Base-by-base conservation (phyloP, 352 stramenopile genomes). In the Phytopythium oedochilum region DNA sequence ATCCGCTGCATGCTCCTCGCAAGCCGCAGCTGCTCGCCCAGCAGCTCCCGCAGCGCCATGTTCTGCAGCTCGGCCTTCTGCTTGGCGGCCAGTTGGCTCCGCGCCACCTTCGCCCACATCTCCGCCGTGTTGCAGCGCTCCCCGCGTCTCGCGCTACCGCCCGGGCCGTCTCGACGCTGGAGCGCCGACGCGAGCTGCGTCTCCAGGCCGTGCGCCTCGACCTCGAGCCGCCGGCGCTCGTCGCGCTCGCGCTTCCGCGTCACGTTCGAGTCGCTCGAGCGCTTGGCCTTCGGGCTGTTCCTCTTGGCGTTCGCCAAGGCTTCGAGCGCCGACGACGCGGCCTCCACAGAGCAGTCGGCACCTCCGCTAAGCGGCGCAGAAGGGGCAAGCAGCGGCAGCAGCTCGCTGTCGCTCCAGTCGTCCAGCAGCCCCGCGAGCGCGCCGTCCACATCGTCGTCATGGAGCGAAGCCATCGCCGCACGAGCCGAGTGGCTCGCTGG, bases 321-420 rank as follows among this genome's bases (percentile, higher is more conserved):
- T 5, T 14, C 5, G 32, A 36, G 7, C 32, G 32, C 32, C 10
- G 32, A 36, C 5, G 29, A 5, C 29, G 29, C 29, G 29, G 5
- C 29, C 29, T 32, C 17, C 7, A 10, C 2, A 17, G 17, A 22
- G 15, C 17, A 11, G 35, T 8, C 35, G 35, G 1, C 15, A 10
- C 17, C 17, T 22, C 26, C 38, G 14, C 2, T 22, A 5, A 25
- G 3, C 3, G 26, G 6, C 9, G 44, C 10, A 4, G 20, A 8
- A 8, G 44, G 20, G 8, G 44, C 25, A 22, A 32, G 47, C 32
- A 54, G 28, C 17, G 45, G 32, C 15, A 43, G 22, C 48, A 38
- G 17, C 32, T 55, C 48, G 48, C 32, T 35, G 48, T 55, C 48
- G 34, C 48, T 55, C 48, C 48, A 55, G 22, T 22, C 48, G 48